Conservation (phyloP, 2,329 filamentous ascomycete genomes). For the Pseudodiploospora longispora region DNA sequence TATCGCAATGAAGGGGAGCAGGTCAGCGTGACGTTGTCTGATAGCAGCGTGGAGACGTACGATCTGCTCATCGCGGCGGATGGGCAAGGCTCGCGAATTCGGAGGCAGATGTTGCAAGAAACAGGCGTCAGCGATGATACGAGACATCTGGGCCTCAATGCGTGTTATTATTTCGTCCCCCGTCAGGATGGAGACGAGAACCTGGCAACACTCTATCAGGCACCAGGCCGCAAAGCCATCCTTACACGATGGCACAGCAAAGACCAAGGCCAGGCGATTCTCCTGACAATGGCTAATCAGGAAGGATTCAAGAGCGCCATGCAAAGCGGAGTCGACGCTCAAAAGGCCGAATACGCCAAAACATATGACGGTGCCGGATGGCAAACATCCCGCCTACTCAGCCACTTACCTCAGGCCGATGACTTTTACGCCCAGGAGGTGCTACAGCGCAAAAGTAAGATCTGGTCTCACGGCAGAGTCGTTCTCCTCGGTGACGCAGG, state of each 20-base stretch:
- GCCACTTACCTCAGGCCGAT: conserved; percentile 22
- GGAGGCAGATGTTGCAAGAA: conserved; percentile 6
- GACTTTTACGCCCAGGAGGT: conserved; percentile 40
- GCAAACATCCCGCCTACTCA: conserved; percentile 28
- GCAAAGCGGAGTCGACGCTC: conserved; percentile 12
- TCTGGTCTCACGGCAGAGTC: conserved; percentile 31
- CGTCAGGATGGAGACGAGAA: conserved; percentile 12
- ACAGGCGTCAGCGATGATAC: conserved; percentile 3
- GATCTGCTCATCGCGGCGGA: conserved; percentile 13
- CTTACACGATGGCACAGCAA: conserved; percentile 17
- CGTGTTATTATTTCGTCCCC: conserved; percentile 31
- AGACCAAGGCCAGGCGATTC: conserved; percentile 16
- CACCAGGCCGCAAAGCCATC: conserved; percentile 28
- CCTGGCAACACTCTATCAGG: conserved; percentile 19
- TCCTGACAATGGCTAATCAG: conserved; percentile 16
- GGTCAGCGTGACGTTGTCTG: conserved; percentile 9
- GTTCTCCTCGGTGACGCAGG: conserved; percentile 42
- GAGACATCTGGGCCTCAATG: conserved; percentile 15
- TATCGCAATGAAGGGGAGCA: conserved; percentile 13
- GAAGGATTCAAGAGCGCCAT: conserved; percentile 13
- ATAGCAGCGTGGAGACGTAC: conserved; percentile 9
- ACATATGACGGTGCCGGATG: conserved; percentile 37
- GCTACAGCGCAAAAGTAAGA: conserved; percentile 32
- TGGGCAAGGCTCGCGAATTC: conserved; percentile 10
- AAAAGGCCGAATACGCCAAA: conserved; percentile 28